Conservation (phyloP, 1,139 yeast species). For the Kurtzmaniella quercitrusa region DNA sequence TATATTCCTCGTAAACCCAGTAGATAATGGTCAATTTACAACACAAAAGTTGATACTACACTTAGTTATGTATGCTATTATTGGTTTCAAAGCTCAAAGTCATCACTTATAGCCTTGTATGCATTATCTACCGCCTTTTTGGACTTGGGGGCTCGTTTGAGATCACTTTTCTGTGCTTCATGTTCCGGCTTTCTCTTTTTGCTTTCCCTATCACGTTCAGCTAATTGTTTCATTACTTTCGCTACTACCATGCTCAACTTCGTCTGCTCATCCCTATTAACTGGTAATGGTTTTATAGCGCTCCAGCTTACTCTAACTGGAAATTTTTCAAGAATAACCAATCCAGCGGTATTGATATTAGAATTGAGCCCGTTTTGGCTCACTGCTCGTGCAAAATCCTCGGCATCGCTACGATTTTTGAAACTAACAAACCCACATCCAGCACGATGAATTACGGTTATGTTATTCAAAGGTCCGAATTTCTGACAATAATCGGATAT, state of each 20-base stretch:
- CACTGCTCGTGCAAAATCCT: conserved; percentile 43
- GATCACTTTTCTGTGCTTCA: conserved; percentile 1
- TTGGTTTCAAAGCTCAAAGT: conserved; percentile 12
- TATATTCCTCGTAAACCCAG: too few relatives aligned
- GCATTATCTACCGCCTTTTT: conserved; percentile 6
- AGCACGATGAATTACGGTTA: conserved; percentile 57
- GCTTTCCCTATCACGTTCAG: conserved; percentile 32
- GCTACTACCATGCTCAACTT: conserved; percentile 53
- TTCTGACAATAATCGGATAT: conserved; percentile 46
- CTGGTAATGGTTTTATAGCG: conserved; percentile 48
- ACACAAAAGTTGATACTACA: too few relatives aligned
- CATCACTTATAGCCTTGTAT: conserved; percentile 15
- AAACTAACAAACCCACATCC: conserved; percentile 64
- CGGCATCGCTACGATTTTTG: conserved; percentile 48
- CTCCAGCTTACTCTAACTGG: conserved; percentile 71
- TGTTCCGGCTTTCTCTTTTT: conserved; percentile 4
- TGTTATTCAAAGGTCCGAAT: conserved; percentile 45
- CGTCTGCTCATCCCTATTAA: conserved; percentile 41
- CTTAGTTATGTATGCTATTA: too few relatives aligned
- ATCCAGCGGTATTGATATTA: conserved; percentile 30
- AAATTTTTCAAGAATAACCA: conserved; percentile 28
- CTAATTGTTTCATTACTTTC: conserved; percentile 55
- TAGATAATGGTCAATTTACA: too few relatives aligned
- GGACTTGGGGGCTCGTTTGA: conserved; percentile 4
- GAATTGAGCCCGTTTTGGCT: conserved; percentile 23